Base-by-base conservation (phyloP, 1,284 basidiomycete genomes). In the Papiliotrema fonsecae region DNA sequence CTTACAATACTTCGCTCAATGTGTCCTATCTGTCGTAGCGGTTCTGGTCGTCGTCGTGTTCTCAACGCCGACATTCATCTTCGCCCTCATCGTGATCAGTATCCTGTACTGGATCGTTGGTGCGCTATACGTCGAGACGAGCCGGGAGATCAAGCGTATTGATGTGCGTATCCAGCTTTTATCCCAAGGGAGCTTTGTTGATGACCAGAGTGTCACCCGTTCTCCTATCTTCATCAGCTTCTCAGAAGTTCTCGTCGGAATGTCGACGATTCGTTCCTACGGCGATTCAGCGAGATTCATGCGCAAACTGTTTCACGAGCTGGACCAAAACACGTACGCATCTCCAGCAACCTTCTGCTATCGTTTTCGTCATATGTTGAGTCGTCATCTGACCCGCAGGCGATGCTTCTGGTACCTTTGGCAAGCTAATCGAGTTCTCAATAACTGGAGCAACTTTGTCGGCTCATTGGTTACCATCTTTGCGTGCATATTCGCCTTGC, bases 151-250 rank as follows among this genome's bases (percentile, higher is more conserved):
- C 55, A 81, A 81, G 67, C 76, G 80, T 14, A 70, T 78, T 27
- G 80, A 81, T 56, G 64, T 65, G 52, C 56, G 65, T 61, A 2
- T 28, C 2, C 16, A 30, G 6, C 10, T 31, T 41, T 25, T 16
- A 18, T 21, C 7, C 4, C 9, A 25, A n/a, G 2, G 2, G 4
- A 24, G 5, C 32, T 36, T 40, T 56, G 32, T 49, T 37, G 22
- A n/a, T 16, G 10, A 25, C 1, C 45, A 64, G 63, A 65, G 62
- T 37, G 74, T 76, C 14, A 76, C 76, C 22, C 76, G 79, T 52
- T 78, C 77, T 18, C 79, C 80, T 16, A 76, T 81, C 51, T 79
- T 80, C 47, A 75, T 77, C n/a, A 75, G 73, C 49, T 81, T 81
- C 64, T 63, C 67, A 18, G 73, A 74, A 48, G 69, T 64, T 14